Base-by-base conservation (phyloP, 2,329 filamentous ascomycete species). In the Alternaria burnsii region DNA sequence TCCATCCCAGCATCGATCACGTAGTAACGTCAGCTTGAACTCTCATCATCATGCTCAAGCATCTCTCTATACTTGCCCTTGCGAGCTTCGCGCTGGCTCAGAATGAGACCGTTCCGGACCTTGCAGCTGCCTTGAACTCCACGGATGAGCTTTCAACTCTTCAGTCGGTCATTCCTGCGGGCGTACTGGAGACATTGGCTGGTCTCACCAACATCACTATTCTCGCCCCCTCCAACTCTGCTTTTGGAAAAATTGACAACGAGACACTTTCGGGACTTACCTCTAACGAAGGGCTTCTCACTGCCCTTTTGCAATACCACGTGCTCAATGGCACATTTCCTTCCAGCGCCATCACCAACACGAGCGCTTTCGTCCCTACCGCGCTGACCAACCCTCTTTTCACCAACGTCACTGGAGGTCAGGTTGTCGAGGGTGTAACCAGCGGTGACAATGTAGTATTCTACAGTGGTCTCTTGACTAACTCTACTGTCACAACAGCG, bases 381-480 rank as follows among this genome's bases (percentile, higher is more conserved):
- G 71, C 84, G 8, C 77, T 90, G 55, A 84, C 77, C 18, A 82
- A 86, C 63, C 52, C 78, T 22, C 77, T 80, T 0, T 89, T 84
- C 71, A 79, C 84, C 65, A 88, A 88, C 58, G 82, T 90, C 11
- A 87, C 85, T 3, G 85, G 83, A 34, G 87, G 87, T 2, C 88
- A 90, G 71, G 80, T 85, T 10, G 82, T 89, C 4, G 79, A 86
- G 61, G 80, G 80, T 5, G 66, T 79, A n/a, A 61, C 69, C 3
- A 56, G 75, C 5, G 79, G 82, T 43, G 76, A 78, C 30, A 79
- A 80, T 6, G 82, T 85, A 2, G 79, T 79, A 1, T 81, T 88
- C 72, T 82, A 81, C 72, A 86, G 83, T 22, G 88, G 86, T 1
- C 70, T 87, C 8, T 81, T 83, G 52, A 71, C 80, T 40, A 82